Evolutionary conservation across 2,329 filamentous ascomycete genomes (phyloP).

Genomic region (Curvularia eragrostidis): DNA sequence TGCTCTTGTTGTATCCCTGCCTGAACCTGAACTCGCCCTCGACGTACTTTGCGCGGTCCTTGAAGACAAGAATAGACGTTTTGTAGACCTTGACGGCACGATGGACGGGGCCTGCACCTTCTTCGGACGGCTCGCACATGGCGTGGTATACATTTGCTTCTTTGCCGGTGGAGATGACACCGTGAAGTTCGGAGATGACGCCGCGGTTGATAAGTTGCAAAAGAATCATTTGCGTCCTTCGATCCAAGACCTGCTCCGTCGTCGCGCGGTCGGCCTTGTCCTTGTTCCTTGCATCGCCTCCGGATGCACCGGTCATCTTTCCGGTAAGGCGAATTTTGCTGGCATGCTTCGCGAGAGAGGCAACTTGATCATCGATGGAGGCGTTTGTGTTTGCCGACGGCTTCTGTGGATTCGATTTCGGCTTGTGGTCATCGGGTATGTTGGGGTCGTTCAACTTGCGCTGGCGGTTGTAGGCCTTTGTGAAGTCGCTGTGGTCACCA

Average conservation of each 20-base stretch:
- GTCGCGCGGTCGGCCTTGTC: conserved; percentile 95
- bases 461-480: conserved; percentile 89
- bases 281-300: conserved; percentile 62
- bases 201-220: conserved; percentile 95
- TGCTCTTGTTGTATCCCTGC: conserved; percentile 89
- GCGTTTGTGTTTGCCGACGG: conserved; percentile 80
- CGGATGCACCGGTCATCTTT: conserved; percentile 60
- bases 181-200: conserved; percentile 88
- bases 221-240: conserved; percentile 91
- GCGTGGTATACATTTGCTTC: conserved; percentile 98
- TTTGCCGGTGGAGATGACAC: conserved; percentile 94
- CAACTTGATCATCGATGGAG: conserved; percentile 85
- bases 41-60: conserved; percentile 95
- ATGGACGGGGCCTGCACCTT: conserved; percentile 61
- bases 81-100: conserved; percentile 99
- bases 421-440: conserved; percentile 61
- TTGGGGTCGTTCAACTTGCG: conserved; percentile 67
- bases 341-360: conserved; percentile 82
- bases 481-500: conserved; percentile 70
- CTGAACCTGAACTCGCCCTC: conserved; percentile 93
- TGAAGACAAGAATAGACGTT: conserved; percentile 96
- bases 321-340: conserved; percentile 80
- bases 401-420: conserved; percentile 72
- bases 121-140: conserved; percentile 65
- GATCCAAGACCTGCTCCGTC: conserved; percentile 92